These are phyloP conservation scores for Trichoderma koningii DNA, from an alignment of 2,329 filamentous ascomycete species.

Conservation along the genomic window DNA sequence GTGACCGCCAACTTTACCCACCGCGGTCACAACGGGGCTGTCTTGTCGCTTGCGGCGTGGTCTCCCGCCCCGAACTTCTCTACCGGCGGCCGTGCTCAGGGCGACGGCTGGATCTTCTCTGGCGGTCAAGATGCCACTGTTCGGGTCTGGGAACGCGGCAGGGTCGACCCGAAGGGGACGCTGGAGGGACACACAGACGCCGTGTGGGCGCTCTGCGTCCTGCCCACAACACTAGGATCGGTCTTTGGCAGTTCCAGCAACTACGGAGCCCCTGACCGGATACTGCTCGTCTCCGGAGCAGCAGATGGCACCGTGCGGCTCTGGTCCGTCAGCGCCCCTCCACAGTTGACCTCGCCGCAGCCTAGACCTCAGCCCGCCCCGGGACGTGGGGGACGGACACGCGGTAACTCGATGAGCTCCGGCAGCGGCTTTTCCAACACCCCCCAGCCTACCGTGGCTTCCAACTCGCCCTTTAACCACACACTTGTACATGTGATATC, in stretches of 20 bases:
- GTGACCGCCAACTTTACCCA: constrained; percentile 94
- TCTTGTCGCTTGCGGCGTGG: constrained; percentile 84
- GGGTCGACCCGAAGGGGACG: constrained; percentile 93
- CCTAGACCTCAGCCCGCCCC: constrained; percentile 63
- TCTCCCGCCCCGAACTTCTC: constrained; percentile 86
- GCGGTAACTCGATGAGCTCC: constrained; percentile 91
- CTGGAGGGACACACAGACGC: constrained; percentile 93
- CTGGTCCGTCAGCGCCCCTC: constrained; percentile 91
- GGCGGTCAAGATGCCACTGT: constrained; percentile 93
- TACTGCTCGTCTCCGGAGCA: constrained; percentile 86
- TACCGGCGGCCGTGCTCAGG: constrained; percentile 81
- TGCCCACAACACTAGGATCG: constrained; percentile 78
- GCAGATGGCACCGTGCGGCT: constrained; percentile 90
- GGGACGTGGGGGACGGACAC: constrained; percentile 68
- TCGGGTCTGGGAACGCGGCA: constrained; percentile 90
- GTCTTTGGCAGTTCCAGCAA: constrained; percentile 76
- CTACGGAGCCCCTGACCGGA: constrained; percentile 79
- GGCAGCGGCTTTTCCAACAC: constrained; percentile 89
- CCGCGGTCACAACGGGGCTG: constrained; percentile 86
- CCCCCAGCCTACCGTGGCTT: constrained; percentile 85
- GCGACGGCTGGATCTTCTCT: constrained; percentile 98
- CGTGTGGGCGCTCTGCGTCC: constrained; percentile 91
- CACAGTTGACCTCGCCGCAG: constrained; percentile 79
- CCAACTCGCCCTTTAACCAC: constrained; percentile 82
- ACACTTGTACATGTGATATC: constrained; percentile 85